phyloP scores from a whole-genome alignment of 331 rosid species.

The Malus hybrid region DNA sequence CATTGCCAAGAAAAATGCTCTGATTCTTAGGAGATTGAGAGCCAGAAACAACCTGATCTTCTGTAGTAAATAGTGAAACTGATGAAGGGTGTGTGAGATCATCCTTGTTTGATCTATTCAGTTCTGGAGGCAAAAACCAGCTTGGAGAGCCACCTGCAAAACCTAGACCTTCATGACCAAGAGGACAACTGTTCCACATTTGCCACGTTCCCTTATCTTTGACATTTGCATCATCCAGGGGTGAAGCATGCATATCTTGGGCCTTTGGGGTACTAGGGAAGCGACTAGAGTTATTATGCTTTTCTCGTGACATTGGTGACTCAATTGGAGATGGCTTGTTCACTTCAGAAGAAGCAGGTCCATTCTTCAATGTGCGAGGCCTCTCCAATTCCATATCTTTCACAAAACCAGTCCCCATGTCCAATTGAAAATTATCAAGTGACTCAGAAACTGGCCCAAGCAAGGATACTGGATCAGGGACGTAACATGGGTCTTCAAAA shows the following conservation, averaged over 20 bases:
- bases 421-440: constrained; percentile 80
- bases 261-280: constrained; percentile 37
- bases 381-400: constrained; percentile 27
- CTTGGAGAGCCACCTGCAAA: constrained; percentile 68
- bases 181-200: constrained; percentile 88
- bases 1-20: constrained; percentile 62
- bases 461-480: constrained; percentile 76
- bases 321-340: constrained; percentile 89
- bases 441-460: constrained; percentile 98
- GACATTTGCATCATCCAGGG: constrained; percentile 44
- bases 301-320: constrained; percentile 89
- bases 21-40: constrained; percentile 57
- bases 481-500: constrained; percentile 94
- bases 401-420: constrained; percentile 14
- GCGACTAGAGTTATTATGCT: constrained; percentile 50
- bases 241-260: constrained; percentile 42
- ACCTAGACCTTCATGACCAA: constrained; percentile 93
- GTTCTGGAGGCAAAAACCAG: constrained; percentile 72
- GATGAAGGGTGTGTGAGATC: constrained; percentile 60
- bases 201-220: constrained; percentile 88
- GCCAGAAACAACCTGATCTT: constrained; percentile 53
- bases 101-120: constrained; percentile 56
- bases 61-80: constrained; percentile 73
- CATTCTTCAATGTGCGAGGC: constrained; percentile 53
- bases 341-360: constrained; percentile 54